Percentiles rank a stretch among this genome's conserved stretches.
Evolutionary conservation across 2,329 filamentous ascomycete species (phyloP).

Genomic region (Cladosporium cucumerinum): DNA sequence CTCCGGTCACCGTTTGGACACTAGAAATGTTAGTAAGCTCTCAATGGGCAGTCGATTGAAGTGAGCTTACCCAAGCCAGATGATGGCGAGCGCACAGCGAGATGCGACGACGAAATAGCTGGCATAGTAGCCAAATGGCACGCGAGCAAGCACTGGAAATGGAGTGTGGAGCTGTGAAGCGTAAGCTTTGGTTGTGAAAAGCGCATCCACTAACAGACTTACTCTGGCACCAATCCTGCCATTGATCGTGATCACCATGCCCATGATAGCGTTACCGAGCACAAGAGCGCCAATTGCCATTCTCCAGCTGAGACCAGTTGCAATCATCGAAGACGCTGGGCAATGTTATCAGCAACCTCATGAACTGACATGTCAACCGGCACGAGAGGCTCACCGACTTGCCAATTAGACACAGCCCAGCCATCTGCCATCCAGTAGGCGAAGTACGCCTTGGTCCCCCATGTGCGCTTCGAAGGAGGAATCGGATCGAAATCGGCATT

Average conservation of each 20-base stretch:
- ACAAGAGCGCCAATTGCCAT: constrained; percentile 47
- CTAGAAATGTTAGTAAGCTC: constrained; percentile 8
- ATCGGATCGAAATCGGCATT: constrained; percentile 41
- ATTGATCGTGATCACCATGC: constrained; percentile 46
- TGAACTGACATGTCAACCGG: background rate
- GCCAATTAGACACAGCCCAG: constrained; percentile 40
- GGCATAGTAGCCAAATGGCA: constrained; percentile 57
- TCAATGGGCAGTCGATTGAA: background rate
- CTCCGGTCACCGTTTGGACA: constrained; percentile 30
- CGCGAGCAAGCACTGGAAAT: constrained; percentile 54
- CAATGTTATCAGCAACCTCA: constrained; percentile 15
- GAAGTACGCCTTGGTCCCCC: constrained; percentile 35
- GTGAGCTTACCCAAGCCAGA: constrained; percentile 28
- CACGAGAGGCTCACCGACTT: constrained; percentile 32
- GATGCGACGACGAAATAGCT: constrained; percentile 32
- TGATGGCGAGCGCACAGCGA: constrained; percentile 30
- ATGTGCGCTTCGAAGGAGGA: constrained; percentile 38
- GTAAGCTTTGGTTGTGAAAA: constrained; percentile 36
- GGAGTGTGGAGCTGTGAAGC: constrained; percentile 49
- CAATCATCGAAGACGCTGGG: constrained; percentile 46
- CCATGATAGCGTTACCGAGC: constrained; percentile 28
- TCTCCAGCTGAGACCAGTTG: constrained; percentile 53
- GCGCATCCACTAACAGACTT: constrained; percentile 20
- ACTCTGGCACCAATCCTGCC: constrained; percentile 53
- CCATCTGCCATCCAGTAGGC: constrained; percentile 42